These are phyloP conservation scores for Entonaema liquescens DNA, from an alignment of 495 filamentous ascomycete genomes.

Conservation along the genomic window DNA sequence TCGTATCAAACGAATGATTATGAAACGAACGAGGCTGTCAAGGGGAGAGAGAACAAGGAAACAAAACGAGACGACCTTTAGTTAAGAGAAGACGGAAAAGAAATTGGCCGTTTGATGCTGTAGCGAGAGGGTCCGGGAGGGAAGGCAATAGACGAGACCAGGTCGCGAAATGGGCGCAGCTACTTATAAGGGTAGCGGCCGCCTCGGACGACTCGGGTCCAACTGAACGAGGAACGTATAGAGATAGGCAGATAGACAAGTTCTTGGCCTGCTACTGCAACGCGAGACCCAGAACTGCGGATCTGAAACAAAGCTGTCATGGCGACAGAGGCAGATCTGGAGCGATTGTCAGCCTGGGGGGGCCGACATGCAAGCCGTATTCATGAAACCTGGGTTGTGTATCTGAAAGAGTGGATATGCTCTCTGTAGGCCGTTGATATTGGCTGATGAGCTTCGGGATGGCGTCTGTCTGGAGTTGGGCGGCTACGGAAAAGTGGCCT, in stretches of 20 bases:
- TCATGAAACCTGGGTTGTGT: conserved; percentile 60
- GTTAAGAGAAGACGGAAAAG: conserved; percentile 44
- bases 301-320: conserved; percentile 56
- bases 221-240: conserved; percentile 30
- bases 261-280: conserved; percentile 37
- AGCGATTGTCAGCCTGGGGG: conserved; percentile 42
- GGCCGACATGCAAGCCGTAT: conserved; percentile 47
- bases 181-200: conserved; percentile 47
- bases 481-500: conserved; percentile 55
- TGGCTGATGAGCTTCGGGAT: conserved; percentile 56
- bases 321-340: conserved; percentile 46
- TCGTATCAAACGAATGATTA: conserved; percentile 60
- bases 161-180: conserved; percentile 47
- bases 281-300: conserved; percentile 42
- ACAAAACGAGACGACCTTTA: conserved; percentile 34
- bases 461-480: conserved; percentile 61
- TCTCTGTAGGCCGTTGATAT: conserved; percentile 53
- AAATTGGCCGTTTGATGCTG: conserved; percentile 48
- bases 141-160: conserved; percentile 42
- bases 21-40: conserved; percentile 46
- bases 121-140: conserved; percentile 46
- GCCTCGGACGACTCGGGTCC: conserved; percentile 22
- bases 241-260: neutral
- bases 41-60: conserved; percentile 38
- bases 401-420: conserved; percentile 55